A percentile compares a stretch with the other conserved stretches of the same genome.
phyloP scores from a whole-genome alignment of 1,284 basidiomycete species.

The Moniliophthora roreri region DNA sequence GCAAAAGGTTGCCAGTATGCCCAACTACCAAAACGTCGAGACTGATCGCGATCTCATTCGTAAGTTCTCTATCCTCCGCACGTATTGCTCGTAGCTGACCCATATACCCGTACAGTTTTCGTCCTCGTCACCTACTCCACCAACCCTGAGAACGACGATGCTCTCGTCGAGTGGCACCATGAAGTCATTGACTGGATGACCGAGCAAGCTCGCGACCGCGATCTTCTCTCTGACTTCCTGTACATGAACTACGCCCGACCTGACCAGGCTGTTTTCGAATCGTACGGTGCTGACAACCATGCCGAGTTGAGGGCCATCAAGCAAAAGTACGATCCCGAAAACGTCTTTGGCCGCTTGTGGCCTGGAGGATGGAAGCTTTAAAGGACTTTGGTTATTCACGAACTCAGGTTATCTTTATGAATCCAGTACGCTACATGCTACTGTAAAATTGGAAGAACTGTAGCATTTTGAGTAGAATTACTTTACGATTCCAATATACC shows the following conservation, averaged over 20 bases:
- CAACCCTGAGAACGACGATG: not conserved
- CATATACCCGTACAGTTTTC: not conserved
- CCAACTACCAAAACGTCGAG: no score
- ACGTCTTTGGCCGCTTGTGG: constrained; percentile 1
- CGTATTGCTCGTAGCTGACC: no score
- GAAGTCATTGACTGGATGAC: not conserved
- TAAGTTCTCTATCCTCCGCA: no score
- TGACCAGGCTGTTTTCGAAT: constrained; percentile 4
- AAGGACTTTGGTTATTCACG: not conserved
- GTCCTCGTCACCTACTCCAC: not conserved
- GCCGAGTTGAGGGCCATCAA: not conserved
- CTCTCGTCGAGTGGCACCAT: not conserved
- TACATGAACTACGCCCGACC: constrained; percentile 8
- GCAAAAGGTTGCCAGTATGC: no score
- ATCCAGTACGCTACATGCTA: no score
- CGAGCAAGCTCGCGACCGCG: not conserved
- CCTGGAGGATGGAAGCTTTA: constrained; percentile 7
- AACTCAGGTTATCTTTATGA: no score
- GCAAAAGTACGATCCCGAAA: constrained; percentile 1
- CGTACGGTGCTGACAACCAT: not conserved
- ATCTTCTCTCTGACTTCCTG: not conserved
- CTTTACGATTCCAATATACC: no score
- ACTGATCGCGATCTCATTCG: no score
- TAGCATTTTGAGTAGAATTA: no score
- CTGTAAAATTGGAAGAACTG: no score